Evolutionary conservation across 176 grass and related monocot genomes (phyloP).

Genomic region (Otatea glauca): DNA sequence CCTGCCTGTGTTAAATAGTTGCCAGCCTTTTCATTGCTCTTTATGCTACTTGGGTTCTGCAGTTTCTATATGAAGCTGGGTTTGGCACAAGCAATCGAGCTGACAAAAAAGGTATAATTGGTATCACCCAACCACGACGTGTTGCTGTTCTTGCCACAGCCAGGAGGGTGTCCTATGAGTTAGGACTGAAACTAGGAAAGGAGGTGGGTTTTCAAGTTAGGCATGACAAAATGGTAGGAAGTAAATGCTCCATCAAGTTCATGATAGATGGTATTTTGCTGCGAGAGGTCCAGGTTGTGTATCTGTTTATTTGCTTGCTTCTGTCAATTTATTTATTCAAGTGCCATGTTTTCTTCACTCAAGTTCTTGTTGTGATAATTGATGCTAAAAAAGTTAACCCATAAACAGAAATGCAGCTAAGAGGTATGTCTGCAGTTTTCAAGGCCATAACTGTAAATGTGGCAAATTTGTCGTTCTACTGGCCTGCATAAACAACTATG

Average conservation of each 20-base stretch:
- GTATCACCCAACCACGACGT: constrained; percentile 93
- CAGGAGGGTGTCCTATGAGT: constrained; percentile 82
- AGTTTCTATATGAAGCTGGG: constrained; percentile 98
- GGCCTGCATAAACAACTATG: neutral
- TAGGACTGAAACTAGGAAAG: constrained; percentile 82
- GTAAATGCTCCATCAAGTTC: constrained; percentile 90
- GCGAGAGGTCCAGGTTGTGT: constrained; percentile 81
- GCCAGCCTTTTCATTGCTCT: neutral
- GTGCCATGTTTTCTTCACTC: constrained; percentile 19
- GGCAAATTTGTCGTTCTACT: constrained; percentile 1
- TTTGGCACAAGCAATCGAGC: constrained; percentile 75
- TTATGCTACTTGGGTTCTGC: constrained; percentile 18
- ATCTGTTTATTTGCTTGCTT: constrained; percentile 47
- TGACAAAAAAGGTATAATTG: constrained; percentile 92
- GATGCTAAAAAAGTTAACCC: constrained; percentile 30
- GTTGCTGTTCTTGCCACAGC: constrained; percentile 95
- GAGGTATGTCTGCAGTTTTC: neutral
- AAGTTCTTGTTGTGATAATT: constrained; percentile 15
- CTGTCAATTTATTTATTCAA: constrained; percentile 32
- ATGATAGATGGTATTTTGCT: constrained; percentile 99
- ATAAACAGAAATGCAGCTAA: constrained; percentile 21
- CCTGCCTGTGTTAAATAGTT: constrained; percentile 30
- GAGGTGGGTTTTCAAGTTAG: constrained; percentile 99
- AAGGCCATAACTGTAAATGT: neutral
- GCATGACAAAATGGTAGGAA: constrained; percentile 86